Evolutionary conservation across 768 basidiomycete species (phyloP).

Genomic region (Rhodocollybia butyracea): DNA sequence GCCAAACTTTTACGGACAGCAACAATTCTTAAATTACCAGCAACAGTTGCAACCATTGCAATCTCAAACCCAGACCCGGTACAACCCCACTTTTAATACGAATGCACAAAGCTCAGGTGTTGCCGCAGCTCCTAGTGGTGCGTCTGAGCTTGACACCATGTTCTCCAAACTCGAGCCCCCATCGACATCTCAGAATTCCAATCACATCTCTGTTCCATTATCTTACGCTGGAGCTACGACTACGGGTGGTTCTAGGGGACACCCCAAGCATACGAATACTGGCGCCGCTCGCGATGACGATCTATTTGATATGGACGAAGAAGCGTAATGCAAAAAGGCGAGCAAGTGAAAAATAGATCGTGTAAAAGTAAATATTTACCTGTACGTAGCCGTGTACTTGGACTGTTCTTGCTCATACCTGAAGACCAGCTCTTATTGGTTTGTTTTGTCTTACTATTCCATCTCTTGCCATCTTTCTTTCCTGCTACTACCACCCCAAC

Average conservation of each 20-base stretch:
- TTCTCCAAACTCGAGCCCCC: not conserved
- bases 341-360: not conserved
- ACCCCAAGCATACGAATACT: not conserved
- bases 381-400: not conserved
- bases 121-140: not conserved
- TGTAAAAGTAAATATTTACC: conserved; percentile 5
- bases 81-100: not conserved
- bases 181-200: not conserved
- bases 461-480: too few relatives aligned
- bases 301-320: conserved; percentile 68
- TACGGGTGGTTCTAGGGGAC: not conserved
- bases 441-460: too few relatives aligned
- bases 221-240: not conserved
- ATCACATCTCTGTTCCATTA: not conserved
- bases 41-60: not conserved
- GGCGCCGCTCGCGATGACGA: conserved; percentile 18
- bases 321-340: conserved; percentile 3
- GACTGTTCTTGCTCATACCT: not conserved
- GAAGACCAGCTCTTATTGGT: too few relatives aligned
- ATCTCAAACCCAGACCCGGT: not conserved
- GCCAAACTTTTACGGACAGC: not conserved
- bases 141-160: not conserved
- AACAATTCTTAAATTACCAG: not conserved
- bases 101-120: not conserved
- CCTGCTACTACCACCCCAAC: too few relatives aligned